Base-by-base conservation (phyloP, 2,329 filamentous ascomycete genomes). In the Neonectria neomacrospora region DNA sequence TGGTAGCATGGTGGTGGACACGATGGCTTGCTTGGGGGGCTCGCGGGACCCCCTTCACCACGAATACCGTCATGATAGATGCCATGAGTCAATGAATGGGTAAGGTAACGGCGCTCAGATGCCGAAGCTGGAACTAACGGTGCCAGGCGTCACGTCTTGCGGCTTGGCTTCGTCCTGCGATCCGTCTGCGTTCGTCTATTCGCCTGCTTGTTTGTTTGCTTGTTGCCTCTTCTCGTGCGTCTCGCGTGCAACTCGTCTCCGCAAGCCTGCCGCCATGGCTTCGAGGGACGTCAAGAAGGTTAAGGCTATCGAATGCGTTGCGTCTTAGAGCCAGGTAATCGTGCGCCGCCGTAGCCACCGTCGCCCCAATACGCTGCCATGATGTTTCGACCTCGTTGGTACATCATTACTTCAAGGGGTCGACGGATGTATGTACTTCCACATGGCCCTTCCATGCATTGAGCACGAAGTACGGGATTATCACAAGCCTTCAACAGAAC, bases 211-310 rank as follows among this genome's bases (percentile, higher is more conserved):
- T 23, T 48, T 6, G 30, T 30, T n/a, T 14, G 9, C n/a, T 50
- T 30, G n/a, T 32, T 32, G 26, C 28, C 28, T 50, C 47, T 50
- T 50, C 28, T 50, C 47, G 45, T 48, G n/a, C 47, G 32, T 50
- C 26, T 50, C n/a, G 47, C 5, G 22, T 50, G 47, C 47, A 20
- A 50, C 47, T 20, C 47, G 28, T 20, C 47, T 14, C 26, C 28
- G 47, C 47, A 50, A 20, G 47, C 47, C 26, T 20, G 47, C 47
- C 47, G n/a, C 47, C 47, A 50, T 30, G 23, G 26, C 23, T 11
- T 48, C 26, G 3, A 16, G 30, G 26, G 26, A 50, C 28, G 26
- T 32, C 28, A 20, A 50, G 26, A 50, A 50, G n/a, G 23, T 48
- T n/a, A 28, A 30, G 26, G 45, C 45, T 48, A 48, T 48, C 45